These are phyloP conservation scores for Boletus fagicola DNA, from an alignment of 768 basidiomycete species.

Conservation along the genomic window DNA sequence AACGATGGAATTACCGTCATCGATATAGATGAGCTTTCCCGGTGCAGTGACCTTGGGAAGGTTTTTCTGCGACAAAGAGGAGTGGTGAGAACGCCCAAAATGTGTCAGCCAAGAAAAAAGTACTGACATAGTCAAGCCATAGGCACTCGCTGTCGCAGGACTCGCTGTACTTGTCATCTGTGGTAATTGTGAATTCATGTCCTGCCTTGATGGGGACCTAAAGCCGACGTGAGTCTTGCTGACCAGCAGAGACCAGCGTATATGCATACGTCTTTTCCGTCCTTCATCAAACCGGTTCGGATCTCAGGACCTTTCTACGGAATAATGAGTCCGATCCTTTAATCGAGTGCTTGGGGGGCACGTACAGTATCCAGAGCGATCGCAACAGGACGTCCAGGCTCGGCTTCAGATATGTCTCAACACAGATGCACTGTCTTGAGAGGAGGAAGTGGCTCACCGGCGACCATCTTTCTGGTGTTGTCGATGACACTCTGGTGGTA, in stretches of 20 bases:
- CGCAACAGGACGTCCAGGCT: conserved; percentile 86
- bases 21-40: conserved; percentile 97
- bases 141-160: conserved; percentile 79
- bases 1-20: conserved; percentile 65
- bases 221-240: conserved; percentile 4
- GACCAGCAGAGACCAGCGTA: conserved; percentile 2
- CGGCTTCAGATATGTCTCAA: conserved; percentile 35
- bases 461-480: conserved; percentile 87
- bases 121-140: conserved; percentile 90
- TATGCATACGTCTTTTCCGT: conserved; percentile 76
- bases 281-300: conserved; percentile 90
- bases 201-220: conserved; percentile 85
- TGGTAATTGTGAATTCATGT: conserved; percentile 90
- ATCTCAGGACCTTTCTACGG: conserved; percentile 97
- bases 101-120: neutral
- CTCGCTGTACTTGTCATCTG: conserved; percentile 78
- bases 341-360: conserved; percentile 8
- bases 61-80: conserved; percentile 56
- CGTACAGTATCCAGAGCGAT: conserved; percentile 96
- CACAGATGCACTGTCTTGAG: neutral
- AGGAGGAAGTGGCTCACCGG: conserved; percentile 45
- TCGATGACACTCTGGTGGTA: conserved; percentile 99
- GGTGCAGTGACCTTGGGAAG: conserved; percentile 93
- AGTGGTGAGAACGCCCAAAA: neutral
- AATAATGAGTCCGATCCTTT: conserved; percentile 8